A percentile compares a stretch with the other conserved stretches of the same genome.
Conservation (phyloP, 345 rosid species). For the Noccaea caerulescens region DNA sequence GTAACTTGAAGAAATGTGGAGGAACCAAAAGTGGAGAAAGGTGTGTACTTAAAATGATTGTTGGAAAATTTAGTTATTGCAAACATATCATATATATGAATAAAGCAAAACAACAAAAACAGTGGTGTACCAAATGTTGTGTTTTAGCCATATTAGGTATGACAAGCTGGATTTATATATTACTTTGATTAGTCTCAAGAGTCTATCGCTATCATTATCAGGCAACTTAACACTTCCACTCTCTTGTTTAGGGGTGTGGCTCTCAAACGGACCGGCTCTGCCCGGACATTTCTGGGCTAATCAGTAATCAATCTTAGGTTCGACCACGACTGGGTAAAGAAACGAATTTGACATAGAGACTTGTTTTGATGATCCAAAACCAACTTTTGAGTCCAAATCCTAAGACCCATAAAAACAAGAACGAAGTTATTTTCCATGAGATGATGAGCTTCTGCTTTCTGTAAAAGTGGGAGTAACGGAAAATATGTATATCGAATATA, state of each 20-base stretch:
- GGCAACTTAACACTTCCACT: conserved; percentile 8
- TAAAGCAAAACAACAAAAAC: neutral
- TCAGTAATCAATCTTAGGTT: neutral
- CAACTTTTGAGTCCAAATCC: neutral
- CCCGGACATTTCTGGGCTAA: neutral
- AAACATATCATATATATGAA: neutral
- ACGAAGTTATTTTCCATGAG: neutral
- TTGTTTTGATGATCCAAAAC: neutral
- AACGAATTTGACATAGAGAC: neutral
- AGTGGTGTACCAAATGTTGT: neutral
- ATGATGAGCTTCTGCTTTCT: neutral
- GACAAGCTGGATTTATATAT: neutral
- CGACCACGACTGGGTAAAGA: neutral
- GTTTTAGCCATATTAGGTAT: neutral
- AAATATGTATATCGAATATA: neutral
- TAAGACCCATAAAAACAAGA: neutral
- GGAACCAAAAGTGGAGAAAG: conserved; percentile 2
- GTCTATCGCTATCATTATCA: neutral
- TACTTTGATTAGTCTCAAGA: neutral
- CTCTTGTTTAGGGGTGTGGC: conserved; percentile 26
- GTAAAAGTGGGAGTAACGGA: neutral
- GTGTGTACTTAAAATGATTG: conserved; percentile 12
- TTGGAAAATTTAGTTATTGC: neutral
- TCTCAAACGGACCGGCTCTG: conserved; percentile 1
- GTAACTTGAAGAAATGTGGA: neutral